Percentiles rank a stretch among this genome's conserved stretches.
phyloP scores from a whole-genome alignment of 2,329 filamentous ascomycete species.

The Myriosclerotinia curreyana region DNA sequence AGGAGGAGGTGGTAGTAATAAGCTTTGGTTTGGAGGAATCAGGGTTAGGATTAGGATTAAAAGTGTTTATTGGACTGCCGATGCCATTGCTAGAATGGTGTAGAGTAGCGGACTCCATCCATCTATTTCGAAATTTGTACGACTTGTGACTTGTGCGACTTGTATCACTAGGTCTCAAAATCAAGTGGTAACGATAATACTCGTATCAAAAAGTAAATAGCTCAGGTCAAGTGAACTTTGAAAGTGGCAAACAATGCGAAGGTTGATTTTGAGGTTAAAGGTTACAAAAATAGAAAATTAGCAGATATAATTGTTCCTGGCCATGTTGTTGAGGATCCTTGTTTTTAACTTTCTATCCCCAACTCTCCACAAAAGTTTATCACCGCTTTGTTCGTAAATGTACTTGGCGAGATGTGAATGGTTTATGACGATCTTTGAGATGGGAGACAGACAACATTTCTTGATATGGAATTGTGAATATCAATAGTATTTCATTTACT shows the following conservation, averaged over 20 bases:
- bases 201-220: background rate
- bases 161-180: background rate
- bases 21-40: background rate
- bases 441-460: background rate
- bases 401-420: background rate
- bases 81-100: constrained; percentile 27
- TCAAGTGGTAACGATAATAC: background rate
- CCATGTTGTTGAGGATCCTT: constrained; percentile 11
- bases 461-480: background rate
- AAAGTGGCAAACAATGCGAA: background rate
- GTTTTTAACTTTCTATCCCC: constrained; percentile 1
- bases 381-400: constrained; percentile 3
- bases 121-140: constrained; percentile 30
- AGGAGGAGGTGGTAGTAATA: no score
- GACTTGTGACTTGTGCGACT: background rate
- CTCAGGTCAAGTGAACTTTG: background rate
- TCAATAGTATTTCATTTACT: background rate
- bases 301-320: no score
- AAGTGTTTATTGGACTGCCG: background rate
- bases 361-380: background rate
- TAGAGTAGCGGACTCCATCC: constrained; percentile 34
- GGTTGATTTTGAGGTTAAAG: constrained; percentile 7
- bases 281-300: no score
- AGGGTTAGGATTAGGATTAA: background rate
- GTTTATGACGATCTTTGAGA: background rate